Base-by-base conservation (phyloP, 129 eudicot genomes). In the Ambrosia artemisiifolia region DNA sequence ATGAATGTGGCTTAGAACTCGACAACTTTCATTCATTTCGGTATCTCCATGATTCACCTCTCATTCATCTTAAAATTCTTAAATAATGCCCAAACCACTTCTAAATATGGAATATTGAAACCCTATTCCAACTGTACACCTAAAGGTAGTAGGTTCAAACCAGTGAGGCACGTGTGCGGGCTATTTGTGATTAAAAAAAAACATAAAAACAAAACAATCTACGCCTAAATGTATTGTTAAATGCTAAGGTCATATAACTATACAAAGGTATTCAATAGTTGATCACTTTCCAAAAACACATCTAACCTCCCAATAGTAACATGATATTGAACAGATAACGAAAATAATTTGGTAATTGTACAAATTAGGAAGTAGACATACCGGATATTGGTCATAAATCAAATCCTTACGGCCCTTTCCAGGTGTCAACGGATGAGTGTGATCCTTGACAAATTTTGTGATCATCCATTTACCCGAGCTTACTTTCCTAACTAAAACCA, bases 401-500 rank as follows among this genome's bases (percentile, higher is more conserved):
- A 88, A 72, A 49, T 91, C 95, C 63, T 85, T 75, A 33, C 97
- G 85, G 10, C 91, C 97, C 80, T 91, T 91, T 43, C 97, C 97
- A 43, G 97, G 97, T 53, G 87, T 83, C 62, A 91, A 69, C 12
- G 88, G 75, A 73, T 91, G 97, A 33, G 86, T 88, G 28, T 91
- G 97, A 83, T 91, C 95, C 73, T 85, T 91, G 19, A 88, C 88
- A 18, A 88, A 91, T 73, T 88, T 91, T 2, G 97, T 88, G 28
- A 88, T 92, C 19, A 68, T 75, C 97, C 97, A 91, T 82, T 85
- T 91, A 20, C 97, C 97, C 0, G 86, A 88, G 48, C 85, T 84
- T 55, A 84, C 83, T 82, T 91, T 91, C 74, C 97, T 88, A 63
- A 91, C 92, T 70, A 91, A 86, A 71, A 91, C 78, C 97, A 91